These are phyloP conservation scores for Hymenoscyphus fructigenus DNA, from an alignment of 2,329 filamentous ascomycete species.

Conservation along the genomic window DNA sequence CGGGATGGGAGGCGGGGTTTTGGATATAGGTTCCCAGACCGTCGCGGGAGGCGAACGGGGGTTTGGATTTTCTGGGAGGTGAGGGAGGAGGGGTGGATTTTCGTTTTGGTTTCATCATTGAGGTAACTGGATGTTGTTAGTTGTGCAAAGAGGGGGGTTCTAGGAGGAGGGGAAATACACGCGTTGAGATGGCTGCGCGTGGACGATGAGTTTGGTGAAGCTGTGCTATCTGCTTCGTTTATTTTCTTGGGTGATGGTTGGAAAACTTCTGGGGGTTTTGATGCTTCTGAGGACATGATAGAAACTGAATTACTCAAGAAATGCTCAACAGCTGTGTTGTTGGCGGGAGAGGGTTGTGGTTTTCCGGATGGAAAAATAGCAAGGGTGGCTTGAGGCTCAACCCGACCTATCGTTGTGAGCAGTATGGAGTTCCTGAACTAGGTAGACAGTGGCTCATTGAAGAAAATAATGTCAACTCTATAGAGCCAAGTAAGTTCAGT, in stretches of 20 bases:
- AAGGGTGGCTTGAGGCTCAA: no score
- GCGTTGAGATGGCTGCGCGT: constrained; percentile 40
- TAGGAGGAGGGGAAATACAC: constrained; percentile 37
- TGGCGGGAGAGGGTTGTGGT: no score
- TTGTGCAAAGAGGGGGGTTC: background rate
- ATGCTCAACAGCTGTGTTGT: no score
- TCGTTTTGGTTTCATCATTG: constrained; percentile 46
- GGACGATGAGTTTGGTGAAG: constrained; percentile 28
- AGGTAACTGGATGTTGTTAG: constrained; percentile 43
- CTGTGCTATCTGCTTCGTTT: constrained; percentile 35
- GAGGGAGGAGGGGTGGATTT: constrained; percentile 19
- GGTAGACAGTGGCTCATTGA: no score
- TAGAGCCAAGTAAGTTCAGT: no score
- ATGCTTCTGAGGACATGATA: constrained; percentile 1
- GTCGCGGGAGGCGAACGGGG: constrained; percentile 48
- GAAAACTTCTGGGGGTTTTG: constrained; percentile 34
- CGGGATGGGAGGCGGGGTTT: constrained; percentile 59
- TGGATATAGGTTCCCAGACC: constrained; percentile 67
- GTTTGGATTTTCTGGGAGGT: constrained; percentile 18
- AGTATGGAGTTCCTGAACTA: no score
- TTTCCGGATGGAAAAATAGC: no score
- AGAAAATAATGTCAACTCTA: no score
- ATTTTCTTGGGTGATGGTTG: constrained; percentile 45
- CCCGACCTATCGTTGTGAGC: no score
- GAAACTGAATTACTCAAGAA: background rate